Base-by-base conservation (phyloP, 306 rosid species). In the Oemleria cerasiformis region DNA sequence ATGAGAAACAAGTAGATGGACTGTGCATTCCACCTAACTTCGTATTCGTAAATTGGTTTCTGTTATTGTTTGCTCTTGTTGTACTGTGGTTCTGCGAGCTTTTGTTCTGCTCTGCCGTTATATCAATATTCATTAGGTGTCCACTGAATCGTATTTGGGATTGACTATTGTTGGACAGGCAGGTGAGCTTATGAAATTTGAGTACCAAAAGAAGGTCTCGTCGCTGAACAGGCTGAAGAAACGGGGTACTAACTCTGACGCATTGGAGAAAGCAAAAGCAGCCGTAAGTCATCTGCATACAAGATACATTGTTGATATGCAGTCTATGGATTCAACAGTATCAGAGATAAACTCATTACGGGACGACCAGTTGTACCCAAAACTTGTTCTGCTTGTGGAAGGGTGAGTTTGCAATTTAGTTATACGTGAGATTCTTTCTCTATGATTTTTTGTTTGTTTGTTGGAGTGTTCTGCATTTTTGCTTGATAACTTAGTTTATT, bases 251-350 rank as follows among this genome's bases (percentile, higher is more conserved):
- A 89, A 86, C 67, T 76, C 91, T 59, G 96, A 91, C 44, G 86
- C 96, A 80, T 47, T 88, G 75, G 96, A 95, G 87, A 95, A 95
- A 80, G 84, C 96, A 47, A 91, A 95, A 80, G 97, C 96, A 57
- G 87, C 84, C 9, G 96, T 95, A 62, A 95, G 96, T 77, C 97
- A 85, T 80, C 87, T 95, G 83, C 99, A 91, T 73, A 95, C 99
- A 17, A 85, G 97, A 84, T 95, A 95, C 82, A 95, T 91, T 71
- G 99, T 95, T 49, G 99, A 95, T 79, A 91, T 95, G 96, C 99
- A 95, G 76, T 87, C 99, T 83, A 71, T 95, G 99, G 99, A 95
- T 79, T 95, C 99, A 42, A 95, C 99, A 13, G 96, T 95, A 54
- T 79, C 88, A 3, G 99, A 95, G 91, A 95, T 95, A 75, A 89